Conservation (phyloP, 139 green algal genomes). For the Protoeuglena noctilucae region DNA sequence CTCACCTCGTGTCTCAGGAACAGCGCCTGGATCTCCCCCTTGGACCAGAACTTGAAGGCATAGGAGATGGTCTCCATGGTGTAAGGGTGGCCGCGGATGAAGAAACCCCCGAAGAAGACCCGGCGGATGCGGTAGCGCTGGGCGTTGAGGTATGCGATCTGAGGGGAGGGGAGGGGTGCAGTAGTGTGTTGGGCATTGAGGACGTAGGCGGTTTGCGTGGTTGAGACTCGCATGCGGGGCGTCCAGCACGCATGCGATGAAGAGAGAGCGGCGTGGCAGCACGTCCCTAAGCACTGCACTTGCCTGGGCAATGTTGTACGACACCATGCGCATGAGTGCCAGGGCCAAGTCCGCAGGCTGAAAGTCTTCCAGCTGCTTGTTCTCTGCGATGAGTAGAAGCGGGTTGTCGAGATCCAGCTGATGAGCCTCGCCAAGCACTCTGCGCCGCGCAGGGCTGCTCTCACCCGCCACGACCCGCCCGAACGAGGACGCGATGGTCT, state of each 20-base stretch:
- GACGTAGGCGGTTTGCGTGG: background rate
- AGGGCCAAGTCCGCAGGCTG: conserved; percentile 69
- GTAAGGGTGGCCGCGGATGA: conserved; percentile 95
- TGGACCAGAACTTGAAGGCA: conserved; percentile 92
- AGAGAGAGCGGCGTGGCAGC: no score
- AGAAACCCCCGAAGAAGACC: conserved; percentile 69
- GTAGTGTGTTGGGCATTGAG: background rate
- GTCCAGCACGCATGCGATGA: no score
- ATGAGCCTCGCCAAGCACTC: no score
- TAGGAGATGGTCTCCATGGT: conserved; percentile 99
- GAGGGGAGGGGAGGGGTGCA: background rate
- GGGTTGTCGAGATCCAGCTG: background rate
- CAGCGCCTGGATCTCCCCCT: conserved; percentile 85
- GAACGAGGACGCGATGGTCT: conserved; percentile 89
- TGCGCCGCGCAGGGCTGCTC: background rate
- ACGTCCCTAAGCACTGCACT: no score
- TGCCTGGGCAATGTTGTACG: conserved; percentile 98
- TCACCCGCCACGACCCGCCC: conserved; percentile 51
- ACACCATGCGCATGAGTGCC: conserved; percentile 70
- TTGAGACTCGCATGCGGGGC: no score
- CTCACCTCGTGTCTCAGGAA: conserved; percentile 88
- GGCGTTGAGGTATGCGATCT: conserved; percentile 25
- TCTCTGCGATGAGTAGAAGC: conserved; percentile 27
- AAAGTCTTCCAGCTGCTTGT: conserved; percentile 64
- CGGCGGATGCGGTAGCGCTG: background rate